Evolutionary conservation across 352 stramenopile genomes (phyloP), one percentile per base, ranked within the genome.

Genomic region (Globisporangium heterothallicum): DNA sequence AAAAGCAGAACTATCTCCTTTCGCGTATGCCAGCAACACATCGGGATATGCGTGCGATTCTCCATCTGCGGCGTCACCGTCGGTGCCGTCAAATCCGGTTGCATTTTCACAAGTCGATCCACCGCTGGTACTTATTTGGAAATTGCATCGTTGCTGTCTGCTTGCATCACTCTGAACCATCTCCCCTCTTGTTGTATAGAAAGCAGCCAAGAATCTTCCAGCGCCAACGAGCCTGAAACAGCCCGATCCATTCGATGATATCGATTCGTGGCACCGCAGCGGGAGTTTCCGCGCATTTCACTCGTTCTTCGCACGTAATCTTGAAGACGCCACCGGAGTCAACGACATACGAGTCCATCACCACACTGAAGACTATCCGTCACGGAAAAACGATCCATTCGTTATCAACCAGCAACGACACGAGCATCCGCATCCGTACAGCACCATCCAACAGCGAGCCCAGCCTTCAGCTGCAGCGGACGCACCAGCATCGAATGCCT

Each of bases 221-320:
- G 53, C 54, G 4, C 26, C 60, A 10, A 61, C 51, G 18, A 35
- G 64, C 10, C 63, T 60, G n/a, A 59, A 42, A 27, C 52, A 22
- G 19, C 18, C 29, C 19, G 48, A 60, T 12, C 36, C 64, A 12
- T 50, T 58, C 13, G 40, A 68, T 18, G 64, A 67, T 10, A 38
- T 38, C 34, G 41, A 47, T n/a, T 34, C 35, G 25, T 72, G 60
- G 60, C 61, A 46, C n/a, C 52, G 61, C 32, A 56, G 63, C 48
- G 46, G 61, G 22, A 73, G 57, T 41, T 70, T 67, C 41, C 68
- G 73, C 10, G 66, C 59, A 14, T 79, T 84, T 22, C 65, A 78
- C 49, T 70, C 68, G 4, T 84, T 79, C 51, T 84, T 84, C 36
- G 57, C 67, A 4, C 34, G 52, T 2, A 48, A 63, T 8, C 42